A percentile compares a stretch with the other conserved stretches of the same genome.
Evolutionary conservation across 805 yeast species (phyloP).

Genomic region (Saturnispora halmiae): DNA sequence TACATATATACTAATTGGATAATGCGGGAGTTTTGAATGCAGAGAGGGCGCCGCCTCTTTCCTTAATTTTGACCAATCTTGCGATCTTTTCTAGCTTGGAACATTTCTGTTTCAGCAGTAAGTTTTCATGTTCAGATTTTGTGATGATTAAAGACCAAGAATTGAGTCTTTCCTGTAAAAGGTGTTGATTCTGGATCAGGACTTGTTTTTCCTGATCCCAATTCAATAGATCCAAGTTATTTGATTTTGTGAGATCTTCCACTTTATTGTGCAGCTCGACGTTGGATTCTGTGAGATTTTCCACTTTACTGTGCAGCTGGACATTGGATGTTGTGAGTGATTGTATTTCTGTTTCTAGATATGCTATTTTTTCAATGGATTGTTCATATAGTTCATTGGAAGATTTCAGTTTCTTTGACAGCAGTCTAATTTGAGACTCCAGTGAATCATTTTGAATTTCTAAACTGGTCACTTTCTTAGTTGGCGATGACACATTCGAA

Average conservation of each 20-base stretch:
- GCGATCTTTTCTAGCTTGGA: conserved; percentile 18
- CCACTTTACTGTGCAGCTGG: no score
- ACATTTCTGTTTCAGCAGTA: conserved; percentile 4
- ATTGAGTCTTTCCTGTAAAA: conserved; percentile 3
- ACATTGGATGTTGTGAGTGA: background rate
- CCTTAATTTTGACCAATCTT: conserved; percentile 16
- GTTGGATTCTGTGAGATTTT: no score
- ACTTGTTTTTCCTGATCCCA: conserved; percentile 4
- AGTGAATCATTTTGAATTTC: conserved; percentile 23
- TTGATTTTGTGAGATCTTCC: background rate
- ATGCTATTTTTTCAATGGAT: conserved; percentile 20
- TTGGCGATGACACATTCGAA: background rate
- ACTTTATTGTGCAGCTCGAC: background rate
- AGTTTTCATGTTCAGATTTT: background rate
- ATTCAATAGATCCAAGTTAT: background rate
- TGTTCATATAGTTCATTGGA: conserved; percentile 16
- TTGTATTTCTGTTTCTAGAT: conserved; percentile 18
- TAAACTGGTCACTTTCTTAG: conserved; percentile 14
- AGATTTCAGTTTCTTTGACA: conserved; percentile 7
- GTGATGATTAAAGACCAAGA: conserved; percentile 3
- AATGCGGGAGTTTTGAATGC: conserved; percentile 12
- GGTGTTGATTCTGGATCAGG: conserved; percentile 1
- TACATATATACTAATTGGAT: background rate
- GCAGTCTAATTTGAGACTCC: conserved; percentile 18
- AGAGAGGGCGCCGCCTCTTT: conserved; percentile 7